Percentiles rank a stretch among this genome's conserved stretches.
Conservation (phyloP, 768 basidiomycete species). For the Lactarius pseudohatsudake region DNA sequence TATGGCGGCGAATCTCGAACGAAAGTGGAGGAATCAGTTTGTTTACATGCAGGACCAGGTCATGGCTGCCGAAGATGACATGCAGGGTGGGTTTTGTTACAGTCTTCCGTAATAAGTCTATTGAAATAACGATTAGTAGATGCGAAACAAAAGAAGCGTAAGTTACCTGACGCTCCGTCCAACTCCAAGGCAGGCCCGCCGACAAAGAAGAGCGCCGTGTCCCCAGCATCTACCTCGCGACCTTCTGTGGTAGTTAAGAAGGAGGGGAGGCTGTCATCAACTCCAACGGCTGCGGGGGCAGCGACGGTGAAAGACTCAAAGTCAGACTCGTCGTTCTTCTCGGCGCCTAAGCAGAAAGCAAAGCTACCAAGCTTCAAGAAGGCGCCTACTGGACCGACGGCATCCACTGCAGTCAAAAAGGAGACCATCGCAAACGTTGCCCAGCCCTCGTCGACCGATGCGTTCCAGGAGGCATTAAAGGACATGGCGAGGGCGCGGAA, state of each 20-base stretch:
- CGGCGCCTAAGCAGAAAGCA: conserved; percentile 79
- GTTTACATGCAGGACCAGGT: conserved; percentile 44
- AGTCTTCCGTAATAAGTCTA: not conserved
- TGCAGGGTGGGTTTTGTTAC: conserved; percentile 74
- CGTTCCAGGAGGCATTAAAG: conserved; percentile 82
- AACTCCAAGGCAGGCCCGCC: conserved; percentile 46
- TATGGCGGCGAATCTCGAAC: conserved; percentile 86
- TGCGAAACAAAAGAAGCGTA: conserved; percentile 66
- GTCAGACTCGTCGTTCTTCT: conserved; percentile 87
- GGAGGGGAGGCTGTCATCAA: conserved; percentile 43
- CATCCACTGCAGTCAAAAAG: conserved; percentile 43
- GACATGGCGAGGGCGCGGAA: conserved; percentile 67
- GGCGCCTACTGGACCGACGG: conserved; percentile 41
- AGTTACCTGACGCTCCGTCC: conserved; percentile 52
- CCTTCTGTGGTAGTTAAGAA: conserved; percentile 53
- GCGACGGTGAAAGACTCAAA: conserved; percentile 67
- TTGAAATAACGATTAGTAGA: conserved; percentile 32
- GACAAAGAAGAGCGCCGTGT: conserved; percentile 64
- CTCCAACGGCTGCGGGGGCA: conserved; percentile 22
- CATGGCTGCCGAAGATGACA: conserved; percentile 37
- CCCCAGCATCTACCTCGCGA: conserved; percentile 42
- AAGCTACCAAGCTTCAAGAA: conserved; percentile 88
- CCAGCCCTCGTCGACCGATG: conserved; percentile 74
- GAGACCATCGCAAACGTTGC: conserved; percentile 61
- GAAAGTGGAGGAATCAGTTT: conserved; percentile 73